Evolutionary conservation across 805 yeast genomes (phyloP), one percentile per base, ranked within the genome.

Genomic region (Metschnikowia lachancei): DNA sequence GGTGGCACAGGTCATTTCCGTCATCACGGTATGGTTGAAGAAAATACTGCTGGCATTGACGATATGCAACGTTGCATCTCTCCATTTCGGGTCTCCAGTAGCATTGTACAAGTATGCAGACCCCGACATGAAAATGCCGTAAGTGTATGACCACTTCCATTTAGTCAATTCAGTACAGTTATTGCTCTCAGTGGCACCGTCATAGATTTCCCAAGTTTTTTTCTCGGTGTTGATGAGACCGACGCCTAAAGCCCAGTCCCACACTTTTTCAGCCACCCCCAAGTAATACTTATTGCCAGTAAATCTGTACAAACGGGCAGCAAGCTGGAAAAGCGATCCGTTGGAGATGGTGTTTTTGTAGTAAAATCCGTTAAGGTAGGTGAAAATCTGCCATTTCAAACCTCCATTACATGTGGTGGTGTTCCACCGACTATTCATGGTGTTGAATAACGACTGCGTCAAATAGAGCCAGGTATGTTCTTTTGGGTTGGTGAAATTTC

Each of bases 81-180:
- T 51, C 82, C 82, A 78, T 1, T 47, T 55, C 5, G 57, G 61
- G 32, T 67, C 81, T 26, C 69, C 75, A 0, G 91, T 83, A 19
- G 70, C 74, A 55, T 83, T 78, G 61, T 84, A 83, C 64, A 84
- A 67, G 61, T 82, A 84, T 1, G 92, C 89, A 51, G 78, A 70
- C 11, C 92, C 94, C 1, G 85, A 70, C 56, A 85, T 56, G 52
- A 82, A 67, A 13, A 84, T 64, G 31, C 87, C 94, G 59, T 82
- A 84, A 51, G 82, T 83, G 64, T 85, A 85, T 28, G 82, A 71
- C 89, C 90, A 85, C 60, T 76, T 78, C 29, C 68, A 60, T 10
- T 59, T 61, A 6, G 81, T 77, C 33, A 78, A 61, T 12, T 67
- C 66, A 1, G 78, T 53, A 59, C 87, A 82, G 56, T 74, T 70